Evolutionary conservation across 257 asterid species (phyloP), one percentile per base, ranked within the genome.

Genomic region (Ajuga chamaepitys): DNA sequence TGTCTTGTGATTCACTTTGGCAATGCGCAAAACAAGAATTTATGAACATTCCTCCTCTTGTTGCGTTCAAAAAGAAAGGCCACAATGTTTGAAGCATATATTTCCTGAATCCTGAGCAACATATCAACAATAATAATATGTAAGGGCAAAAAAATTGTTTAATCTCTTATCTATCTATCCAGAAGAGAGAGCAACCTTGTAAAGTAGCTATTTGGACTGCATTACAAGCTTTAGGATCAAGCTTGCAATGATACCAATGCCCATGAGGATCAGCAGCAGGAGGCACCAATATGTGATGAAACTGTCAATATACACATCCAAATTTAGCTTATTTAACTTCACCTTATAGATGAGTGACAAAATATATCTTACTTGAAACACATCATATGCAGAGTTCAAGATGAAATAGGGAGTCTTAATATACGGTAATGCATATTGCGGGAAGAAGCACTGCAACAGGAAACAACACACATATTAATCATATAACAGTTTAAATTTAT

Each of bases 11-110:
- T 74, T 93, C 99, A 44, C 90, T 89, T 74, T 93, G 99, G 79
- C 99, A 93, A 77, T 93, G 97, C 58, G 92, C 85, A 48, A 93
- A 93, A 70, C 99, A 93, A 30, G 99, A 93, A 74, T 93, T 89
- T 75, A 93, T 80, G 52, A 63, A 93, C 92, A 93, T 80, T 50
- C 99, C 99, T 60, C 95, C 96, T 58, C 94, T 81, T 54, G 84
- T 76, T 32, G 99, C 81, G 81, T 81, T 67, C 24, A 21, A 13
- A 25, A 75, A 78, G 80, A 89, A 83, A 55, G 51, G 76, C 22
- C 67, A 63, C 77, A 90, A 64, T 9, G 84, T 79, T 47, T 70
- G 61, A 54, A 93, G 88, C 97, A 93, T 89, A 76, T 86, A 81
- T 35, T 46, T 81, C 71, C 99, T 80, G 80, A 87, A 93, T 64